Percentiles rank a stretch among this genome's conserved stretches.
Evolutionary conservation across 2,329 filamentous ascomycete species (phyloP).

Genomic region (Penicillium sp.): DNA sequence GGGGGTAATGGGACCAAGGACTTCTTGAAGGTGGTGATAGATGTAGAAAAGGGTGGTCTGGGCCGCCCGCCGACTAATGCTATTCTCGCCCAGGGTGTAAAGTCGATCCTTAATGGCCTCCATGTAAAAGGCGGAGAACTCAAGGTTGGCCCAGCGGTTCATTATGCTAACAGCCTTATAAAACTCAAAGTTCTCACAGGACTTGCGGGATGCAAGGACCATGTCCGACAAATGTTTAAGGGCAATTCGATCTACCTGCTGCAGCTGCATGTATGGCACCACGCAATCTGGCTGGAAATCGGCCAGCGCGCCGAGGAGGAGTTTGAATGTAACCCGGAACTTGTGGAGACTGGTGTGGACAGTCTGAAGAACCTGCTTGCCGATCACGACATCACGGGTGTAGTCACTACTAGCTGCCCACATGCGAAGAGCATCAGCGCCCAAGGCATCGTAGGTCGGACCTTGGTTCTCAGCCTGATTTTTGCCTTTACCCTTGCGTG

Average conservation of each 20-base stretch:
- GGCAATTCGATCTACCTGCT: conserved; percentile 70
- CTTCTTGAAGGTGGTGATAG: conserved; percentile 70
- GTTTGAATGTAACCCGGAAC: conserved; percentile 85
- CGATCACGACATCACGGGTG: conserved; percentile 81
- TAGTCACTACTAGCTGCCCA: conserved; percentile 94
- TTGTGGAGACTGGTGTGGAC: conserved; percentile 78
- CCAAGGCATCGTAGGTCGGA: conserved; percentile 66
- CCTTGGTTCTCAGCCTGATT: conserved; percentile 36
- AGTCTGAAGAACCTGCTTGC: conserved; percentile 71
- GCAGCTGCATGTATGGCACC: conserved; percentile 51
- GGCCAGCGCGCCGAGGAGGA: conserved; percentile 76
- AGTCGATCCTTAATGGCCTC: conserved; percentile 89
- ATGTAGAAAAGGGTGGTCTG: conserved; percentile 62
- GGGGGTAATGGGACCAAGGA: conserved; percentile 79
- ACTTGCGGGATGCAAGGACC: conserved; percentile 62
- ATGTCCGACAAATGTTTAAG: conserved; percentile 70
- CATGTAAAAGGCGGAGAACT: conserved; percentile 91
- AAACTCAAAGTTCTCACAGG: conserved; percentile 75
- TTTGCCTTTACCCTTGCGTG: conserved; percentile 58
- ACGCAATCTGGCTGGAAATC: conserved; percentile 49
- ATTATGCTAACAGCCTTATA: conserved; percentile 72
- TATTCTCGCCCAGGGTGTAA: conserved; percentile 75
- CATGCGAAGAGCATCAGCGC: conserved; percentile 81
- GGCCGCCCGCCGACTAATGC: conserved; percentile 58
- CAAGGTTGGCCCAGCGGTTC: conserved; percentile 77